phyloP scores from a whole-genome alignment of 129 eudicot species.

The Smallanthus sonchifolius region DNA sequence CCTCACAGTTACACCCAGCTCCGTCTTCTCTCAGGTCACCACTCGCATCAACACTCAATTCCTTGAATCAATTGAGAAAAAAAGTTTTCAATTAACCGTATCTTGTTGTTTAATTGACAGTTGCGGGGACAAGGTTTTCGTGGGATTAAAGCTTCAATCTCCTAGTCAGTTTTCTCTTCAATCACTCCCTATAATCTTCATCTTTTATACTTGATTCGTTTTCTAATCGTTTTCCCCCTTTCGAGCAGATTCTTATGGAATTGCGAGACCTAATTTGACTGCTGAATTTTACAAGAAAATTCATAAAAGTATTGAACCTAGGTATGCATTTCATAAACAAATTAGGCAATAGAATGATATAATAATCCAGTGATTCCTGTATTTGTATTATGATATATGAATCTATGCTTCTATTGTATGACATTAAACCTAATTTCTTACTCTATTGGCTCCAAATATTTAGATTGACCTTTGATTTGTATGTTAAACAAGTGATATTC shows the following conservation, averaged over 20 bases:
- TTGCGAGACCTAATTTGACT: constrained; percentile 50
- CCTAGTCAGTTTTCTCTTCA: constrained; percentile 38
- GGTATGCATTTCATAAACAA: constrained; percentile 30
- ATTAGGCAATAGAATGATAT: neutral
- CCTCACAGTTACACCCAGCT: constrained; percentile 48
- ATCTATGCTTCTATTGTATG: constrained; percentile 5
- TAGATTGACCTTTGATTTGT: neutral
- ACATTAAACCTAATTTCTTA: neutral
- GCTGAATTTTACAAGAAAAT: constrained; percentile 58
- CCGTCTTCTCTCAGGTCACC: constrained; percentile 58
- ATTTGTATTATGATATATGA: neutral
- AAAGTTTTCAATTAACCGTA: neutral
- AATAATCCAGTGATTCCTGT: neutral
- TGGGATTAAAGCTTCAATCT: constrained; percentile 65
- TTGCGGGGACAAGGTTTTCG: constrained; percentile 57
- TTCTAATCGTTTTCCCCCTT: neutral
- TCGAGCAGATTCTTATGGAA: constrained; percentile 50
- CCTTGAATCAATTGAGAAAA: neutral
- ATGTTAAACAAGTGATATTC: neutral
- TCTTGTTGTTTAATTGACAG: constrained; percentile 35
- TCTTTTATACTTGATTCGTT: neutral
- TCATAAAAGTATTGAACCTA: constrained; percentile 48
- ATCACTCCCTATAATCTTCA: neutral
- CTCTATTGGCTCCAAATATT: too few relatives aligned
- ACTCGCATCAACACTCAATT: neutral